Evolutionary conservation across 257 asterid genomes (phyloP), one percentile per base, ranked within the genome.

Genomic region (Handroanthus guayacan): DNA sequence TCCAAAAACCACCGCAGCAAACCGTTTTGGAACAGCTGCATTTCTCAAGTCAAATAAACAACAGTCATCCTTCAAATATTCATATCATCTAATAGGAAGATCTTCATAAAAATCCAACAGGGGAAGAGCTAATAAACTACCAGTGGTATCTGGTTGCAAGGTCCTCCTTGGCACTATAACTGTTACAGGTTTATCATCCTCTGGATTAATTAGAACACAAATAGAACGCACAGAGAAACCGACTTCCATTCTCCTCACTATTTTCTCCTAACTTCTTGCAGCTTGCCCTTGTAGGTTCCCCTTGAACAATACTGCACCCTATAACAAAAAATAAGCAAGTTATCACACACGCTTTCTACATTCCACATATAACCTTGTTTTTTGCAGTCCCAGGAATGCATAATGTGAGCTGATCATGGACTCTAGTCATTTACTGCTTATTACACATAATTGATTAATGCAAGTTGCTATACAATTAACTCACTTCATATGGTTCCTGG

Each of bases 1-100:
- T 83, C 99, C 99, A 80, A 95, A 95, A 84, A 97, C 89, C 76
- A 92, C 97, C 5, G 98, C 97, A 66, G 97, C 97, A 85, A 95
- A 88, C 99, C 99, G 92, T 80, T 95, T 97, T 43, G 99, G 99
- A 81, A 92, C 93, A 74, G 98, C 99, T 95, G 89, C 89, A 86
- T 78, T 44, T 44, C 77, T 69, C 75, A 74, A 75, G 75, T 67
- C 71, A 84, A 60, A 48, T 39, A 70, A 13, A 71, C n/a, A 63
- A 67, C 16, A 50, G 76, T 45, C 16, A 48, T 67, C 36, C 20
- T 13, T 62, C 39, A 50, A 25, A 25, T 25, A 25, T 25, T 13
- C 51, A 47, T 56, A 44, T 63, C 70, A 61, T 44, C 41, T 38
- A 41, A 60, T 2, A 66, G 9, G 41, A 50, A 11, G 47, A 38